phyloP scores from a whole-genome alignment of 768 basidiomycete genomes.

The Pleurotus citrinopileatus region DNA sequence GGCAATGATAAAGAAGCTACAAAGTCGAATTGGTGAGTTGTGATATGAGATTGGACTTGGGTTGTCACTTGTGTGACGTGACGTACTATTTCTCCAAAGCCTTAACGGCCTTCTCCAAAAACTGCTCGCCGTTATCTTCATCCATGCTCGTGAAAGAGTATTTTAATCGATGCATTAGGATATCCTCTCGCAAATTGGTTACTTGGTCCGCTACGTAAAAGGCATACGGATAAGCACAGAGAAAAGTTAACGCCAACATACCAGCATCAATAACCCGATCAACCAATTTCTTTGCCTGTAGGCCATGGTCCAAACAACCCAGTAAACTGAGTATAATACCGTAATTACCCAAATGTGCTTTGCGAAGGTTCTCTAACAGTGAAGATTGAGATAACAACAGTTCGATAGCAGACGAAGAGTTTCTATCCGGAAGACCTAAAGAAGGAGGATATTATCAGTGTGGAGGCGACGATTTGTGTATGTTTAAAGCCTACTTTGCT shows the following conservation, averaged over 20 bases:
- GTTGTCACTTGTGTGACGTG: too few relatives aligned
- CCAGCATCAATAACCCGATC: constrained; percentile 85
- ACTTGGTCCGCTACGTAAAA: constrained; percentile 79
- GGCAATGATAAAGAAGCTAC: constrained; percentile 89
- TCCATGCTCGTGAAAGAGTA: constrained; percentile 83
- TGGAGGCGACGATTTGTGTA: constrained; percentile 2
- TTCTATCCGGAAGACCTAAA: constrained; percentile 60
- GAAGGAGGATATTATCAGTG: too few relatives aligned
- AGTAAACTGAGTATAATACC: constrained; percentile 87
- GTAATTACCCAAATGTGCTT: constrained; percentile 91
- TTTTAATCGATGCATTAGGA: constrained; percentile 76
- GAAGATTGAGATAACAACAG: constrained; percentile 78
- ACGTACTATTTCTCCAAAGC: constrained; percentile 89
- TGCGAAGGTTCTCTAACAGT: constrained; percentile 82
- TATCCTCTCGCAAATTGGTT: constrained; percentile 86
- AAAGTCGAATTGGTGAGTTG: background rate
- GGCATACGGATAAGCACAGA: background rate
- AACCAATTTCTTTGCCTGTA: constrained; percentile 83
- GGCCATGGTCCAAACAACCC: constrained; percentile 85
- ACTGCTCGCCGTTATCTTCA: constrained; percentile 53
- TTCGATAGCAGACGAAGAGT: constrained; percentile 78
- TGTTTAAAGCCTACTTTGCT: constrained; percentile 50
- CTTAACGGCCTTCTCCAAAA: constrained; percentile 65
- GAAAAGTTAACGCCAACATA: constrained; percentile 22
- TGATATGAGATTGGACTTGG: too few relatives aligned